A percentile compares a stretch with the other conserved stretches of the same genome.
Conservation (phyloP, 1,284 basidiomycete species). For the Fomitiporia mediterranea region DNA sequence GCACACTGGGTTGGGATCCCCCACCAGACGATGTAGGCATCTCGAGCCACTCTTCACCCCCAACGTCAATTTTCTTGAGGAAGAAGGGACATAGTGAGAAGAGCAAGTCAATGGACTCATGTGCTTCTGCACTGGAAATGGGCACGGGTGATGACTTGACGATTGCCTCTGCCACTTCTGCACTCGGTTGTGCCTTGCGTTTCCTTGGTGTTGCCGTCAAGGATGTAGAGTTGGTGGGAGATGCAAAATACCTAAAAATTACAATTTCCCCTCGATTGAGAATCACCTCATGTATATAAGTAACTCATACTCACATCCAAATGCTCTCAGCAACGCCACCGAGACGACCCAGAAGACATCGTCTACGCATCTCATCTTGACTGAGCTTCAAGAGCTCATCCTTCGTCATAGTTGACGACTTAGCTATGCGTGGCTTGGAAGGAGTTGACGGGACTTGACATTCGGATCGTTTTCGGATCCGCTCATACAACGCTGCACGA, state of each 20-base stretch:
- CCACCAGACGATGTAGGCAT: constrained; percentile 54
- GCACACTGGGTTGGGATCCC: constrained; percentile 30
- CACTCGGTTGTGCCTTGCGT: constrained; percentile 57
- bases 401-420: constrained; percentile 43
- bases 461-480: constrained; percentile 49
- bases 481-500: constrained; percentile 72
- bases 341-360: constrained; percentile 71
- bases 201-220: constrained; percentile 53
- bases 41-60: constrained; percentile 73
- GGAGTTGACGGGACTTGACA: constrained; percentile 58
- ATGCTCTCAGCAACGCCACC: constrained; percentile 74
- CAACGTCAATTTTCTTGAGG: constrained; percentile 55
- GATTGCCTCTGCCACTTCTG: constrained; percentile 60
- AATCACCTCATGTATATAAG: not conserved
- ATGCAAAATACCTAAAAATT: constrained; percentile 58
- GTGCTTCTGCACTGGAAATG: constrained; percentile 68
- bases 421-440: constrained; percentile 44
- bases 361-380: constrained; percentile 69
- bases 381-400: constrained; percentile 66
- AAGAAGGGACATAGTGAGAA: constrained; percentile 73
- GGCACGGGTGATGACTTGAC: constrained; percentile 76
- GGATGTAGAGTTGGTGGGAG: constrained; percentile 39
- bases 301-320: constrained; percentile 62
- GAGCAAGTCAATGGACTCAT: constrained; percentile 64
- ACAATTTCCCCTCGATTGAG: no score